Base-by-base conservation (phyloP, 129 eudicot genomes). In the Sambucus nigra region DNA sequence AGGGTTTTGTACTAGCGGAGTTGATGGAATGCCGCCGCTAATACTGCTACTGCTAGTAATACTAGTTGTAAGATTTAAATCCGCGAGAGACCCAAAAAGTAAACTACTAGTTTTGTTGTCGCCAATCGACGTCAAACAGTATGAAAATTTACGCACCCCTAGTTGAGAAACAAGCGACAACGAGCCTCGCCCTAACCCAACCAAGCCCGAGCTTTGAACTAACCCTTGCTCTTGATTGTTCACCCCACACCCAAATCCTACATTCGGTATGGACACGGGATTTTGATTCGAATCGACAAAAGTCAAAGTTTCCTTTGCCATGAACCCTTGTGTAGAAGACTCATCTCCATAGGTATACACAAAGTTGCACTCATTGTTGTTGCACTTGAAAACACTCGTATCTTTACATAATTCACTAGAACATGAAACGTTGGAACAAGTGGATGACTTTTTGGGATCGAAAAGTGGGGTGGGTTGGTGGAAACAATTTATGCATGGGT, bases 181-280 rank as follows among this genome's bases (percentile, higher is more conserved):
- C 3, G 44, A 25, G 21, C 80, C 80, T n/a, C 65, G 60, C 9
- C 80, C 80, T 25, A 75, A 42, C 9, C 80, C 80, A 5, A 75
- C 45, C 1, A 75, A 20, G 13, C 80, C 80, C 2, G 70, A 65
- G 23, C 63, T 63, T 11, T 65, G 62, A 21, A 27, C 63, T 12
- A 65, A 55, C 55, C 70, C 70, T 12, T 33, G 7, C 23, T 63
- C 70, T 20, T 53, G 70, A 27, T 65, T 65, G 32, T 25, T 46
- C 25, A 53, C 63, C 41, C 67, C 69, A 42, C 55, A 69, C 2
- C 74, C 74, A 35, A 63, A 69, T 52, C 58, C 74, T n/a, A 69
- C 1, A 5, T 60, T 54, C 2, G 60, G 61, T 18, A 45, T 32
- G 29, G 52, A 18, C 33, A 55, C 55, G 1, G 62, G 35, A 6